Evolutionary conservation across 495 filamentous ascomycete species (phyloP).

Genomic region (Tuber indicum): DNA sequence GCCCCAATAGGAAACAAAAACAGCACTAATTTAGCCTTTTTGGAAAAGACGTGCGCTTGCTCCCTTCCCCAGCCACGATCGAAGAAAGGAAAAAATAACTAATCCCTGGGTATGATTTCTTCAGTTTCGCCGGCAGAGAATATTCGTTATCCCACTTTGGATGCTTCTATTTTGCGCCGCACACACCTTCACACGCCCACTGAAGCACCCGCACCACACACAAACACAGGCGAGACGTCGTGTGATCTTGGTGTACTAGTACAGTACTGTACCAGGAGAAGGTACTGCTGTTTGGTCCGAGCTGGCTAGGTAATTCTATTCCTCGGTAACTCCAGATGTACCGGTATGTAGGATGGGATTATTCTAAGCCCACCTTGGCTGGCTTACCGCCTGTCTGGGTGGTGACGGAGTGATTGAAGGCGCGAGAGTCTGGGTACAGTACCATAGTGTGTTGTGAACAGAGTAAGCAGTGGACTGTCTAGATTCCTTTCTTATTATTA

Average conservation of each 20-base stretch:
- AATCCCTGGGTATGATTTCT: not conserved
- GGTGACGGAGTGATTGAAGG: not conserved
- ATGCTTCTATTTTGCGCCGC: slow-evolving; percentile 3
- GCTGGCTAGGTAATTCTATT: not conserved
- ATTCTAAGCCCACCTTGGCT: not conserved
- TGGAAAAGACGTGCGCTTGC: not conserved
- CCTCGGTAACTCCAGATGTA: not conserved
- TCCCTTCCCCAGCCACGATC: not conserved
- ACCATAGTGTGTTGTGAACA: not conserved
- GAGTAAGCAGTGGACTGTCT: not conserved
- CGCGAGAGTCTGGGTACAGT: not conserved
- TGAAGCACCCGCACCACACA: not conserved
- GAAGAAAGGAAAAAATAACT: not conserved
- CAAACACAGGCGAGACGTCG: not conserved
- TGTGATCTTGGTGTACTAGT: not conserved
- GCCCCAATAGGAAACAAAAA: not conserved
- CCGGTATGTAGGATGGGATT: not conserved
- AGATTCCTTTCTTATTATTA: not conserved
- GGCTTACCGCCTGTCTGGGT: not conserved
- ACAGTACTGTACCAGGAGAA: not conserved
- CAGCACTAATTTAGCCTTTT: not conserved
- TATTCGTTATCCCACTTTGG: not conserved
- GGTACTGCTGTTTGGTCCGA: not conserved
- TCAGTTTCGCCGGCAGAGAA: not conserved
- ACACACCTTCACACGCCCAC: not conserved